Base-by-base conservation (phyloP, 495 filamentous ascomycete species). In the Penicillium lividum region DNA sequence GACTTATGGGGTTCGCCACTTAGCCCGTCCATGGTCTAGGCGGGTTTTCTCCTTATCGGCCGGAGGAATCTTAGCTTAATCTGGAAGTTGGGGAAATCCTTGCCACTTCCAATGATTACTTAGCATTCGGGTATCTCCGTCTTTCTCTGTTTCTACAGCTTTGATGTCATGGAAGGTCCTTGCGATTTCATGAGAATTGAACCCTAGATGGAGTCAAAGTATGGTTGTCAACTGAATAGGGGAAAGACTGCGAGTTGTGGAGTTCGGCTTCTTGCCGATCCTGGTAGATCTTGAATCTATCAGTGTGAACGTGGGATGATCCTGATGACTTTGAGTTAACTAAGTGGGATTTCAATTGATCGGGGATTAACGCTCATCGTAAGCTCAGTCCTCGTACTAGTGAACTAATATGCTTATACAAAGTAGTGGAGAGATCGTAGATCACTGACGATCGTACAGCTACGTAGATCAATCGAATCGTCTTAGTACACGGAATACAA, bases 1-100 rank as follows among this genome's bases (percentile, higher is more conserved):
- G 43, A 15, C 38, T 33, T n/a, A n/a, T 55, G 27, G 53, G 42
- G 43, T 47, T 55, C 30, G 53, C 53, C 53, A 55, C 53, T 43
- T 16, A 2, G 27, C 25, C 38, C 36, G 40, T 45, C 33, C 33
- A 36, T 27, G 38, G 38, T 40, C 38, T 40, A 40, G 38, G 7
- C 15, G 38, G 4, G 38, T n/a, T 40, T 13, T 16, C 11, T 13
- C 15, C 38, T 40, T 40, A 33, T 47, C 36, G 16, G 22, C 40
- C 56, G 56, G 56, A 49, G 42, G 56, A 53, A 30, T 15, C 56
- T 42, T 45, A 16, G 38, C 38, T 40, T 13, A 15, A 40, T n/a
- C 11, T 40, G 38, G 38, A 15, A 15, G 38, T 40, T 40, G 38
- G 38, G 13, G 38, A 6, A 6, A n/a, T 40, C 38, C 38, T 10